Evolutionary conservation across 2,329 filamentous ascomycete species (phyloP), one percentile per base, ranked within the genome.

Genomic region (Acrocalymma vagum): DNA sequence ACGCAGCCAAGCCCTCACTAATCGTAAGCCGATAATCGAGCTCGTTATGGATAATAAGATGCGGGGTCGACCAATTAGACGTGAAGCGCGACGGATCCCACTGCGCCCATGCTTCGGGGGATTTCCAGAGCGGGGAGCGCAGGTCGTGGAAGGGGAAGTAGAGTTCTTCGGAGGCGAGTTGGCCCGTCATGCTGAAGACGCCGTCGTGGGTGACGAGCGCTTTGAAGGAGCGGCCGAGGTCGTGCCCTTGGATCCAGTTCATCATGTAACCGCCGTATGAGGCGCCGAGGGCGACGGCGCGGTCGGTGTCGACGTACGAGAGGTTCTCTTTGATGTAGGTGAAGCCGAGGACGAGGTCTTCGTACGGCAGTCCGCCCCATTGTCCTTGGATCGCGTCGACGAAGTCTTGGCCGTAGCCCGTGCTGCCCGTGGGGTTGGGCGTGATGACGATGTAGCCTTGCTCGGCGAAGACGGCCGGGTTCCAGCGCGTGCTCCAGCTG

Each of bases 211-310:
- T 91, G 18, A 95, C 90, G 4, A 96, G 78, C 0, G 90, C 90
- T 69, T 90, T 90, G 80, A 96, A 95, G 54, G 87, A 84, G 18
- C 89, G 84, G 14, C 90, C 91, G 0, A 96, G 79, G 1, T 83
- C 79, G 49, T 94, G 87, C 6, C 92, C 92, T 70, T 96, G 90
- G 57, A 96, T 90, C 91, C 92, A 95, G 66, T 95, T 80, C 60
- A 71, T 65, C 64, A 80, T 79, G 59, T 64, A 71, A 2, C 67
- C 67, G 17, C 66, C 72, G 33, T 74, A 75, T 0, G 68, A 66
- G 1, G 87, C 89, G 5, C 89, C 89, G 0, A 90, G 72, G 1
- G 86, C 88, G 1, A 94, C 88, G 2, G 87, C 83, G 9, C 83
- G 79, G 3, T 75, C 67, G 0, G 82, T 86, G 61, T 94, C 88